These are phyloP conservation scores for Phyllosticta citriasiana DNA, from an alignment of 2,329 filamentous ascomycete species.

Conservation along the genomic window DNA sequence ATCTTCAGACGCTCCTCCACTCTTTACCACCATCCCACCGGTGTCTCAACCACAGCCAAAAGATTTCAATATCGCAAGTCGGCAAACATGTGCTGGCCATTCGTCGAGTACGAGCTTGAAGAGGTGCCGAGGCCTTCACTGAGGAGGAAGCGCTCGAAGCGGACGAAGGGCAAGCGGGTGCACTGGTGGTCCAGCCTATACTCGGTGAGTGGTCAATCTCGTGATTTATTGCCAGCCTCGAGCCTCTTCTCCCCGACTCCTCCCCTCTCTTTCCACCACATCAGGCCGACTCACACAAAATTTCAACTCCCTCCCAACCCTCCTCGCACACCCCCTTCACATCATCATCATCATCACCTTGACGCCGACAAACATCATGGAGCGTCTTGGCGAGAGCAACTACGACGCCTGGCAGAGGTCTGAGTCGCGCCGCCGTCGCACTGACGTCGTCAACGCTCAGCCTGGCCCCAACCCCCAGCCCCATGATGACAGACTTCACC, in stretches of 20 bases:
- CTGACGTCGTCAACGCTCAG: not conserved
- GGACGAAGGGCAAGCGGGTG: not conserved
- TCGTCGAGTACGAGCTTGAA: slow-evolving; percentile 6
- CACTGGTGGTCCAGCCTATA: not conserved
- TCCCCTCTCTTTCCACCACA: not conserved
- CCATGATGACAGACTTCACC: not conserved
- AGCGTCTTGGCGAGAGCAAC: not conserved
- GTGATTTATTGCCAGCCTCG: not conserved
- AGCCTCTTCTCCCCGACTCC: not conserved
- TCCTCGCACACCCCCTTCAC: not conserved
- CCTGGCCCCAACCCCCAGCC: not conserved
- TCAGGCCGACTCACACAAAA: not conserved
- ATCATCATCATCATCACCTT: not conserved
- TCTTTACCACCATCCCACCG: not conserved
- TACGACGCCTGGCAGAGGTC: not conserved
- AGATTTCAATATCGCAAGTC: not conserved
- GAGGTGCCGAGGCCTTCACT: not conserved
- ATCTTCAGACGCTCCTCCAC: not conserved
- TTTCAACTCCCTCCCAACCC: not conserved
- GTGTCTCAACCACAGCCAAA: not conserved
- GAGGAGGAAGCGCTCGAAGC: not conserved
- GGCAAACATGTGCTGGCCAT: not conserved
- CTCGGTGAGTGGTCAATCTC: not conserved
- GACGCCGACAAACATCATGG: not conserved
- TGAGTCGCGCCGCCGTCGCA: too few relatives aligned